Percentiles rank a stretch among this genome's conserved stretches.
Conservation (phyloP, 345 rosid genomes). For the Stellera chamaejasme region DNA sequence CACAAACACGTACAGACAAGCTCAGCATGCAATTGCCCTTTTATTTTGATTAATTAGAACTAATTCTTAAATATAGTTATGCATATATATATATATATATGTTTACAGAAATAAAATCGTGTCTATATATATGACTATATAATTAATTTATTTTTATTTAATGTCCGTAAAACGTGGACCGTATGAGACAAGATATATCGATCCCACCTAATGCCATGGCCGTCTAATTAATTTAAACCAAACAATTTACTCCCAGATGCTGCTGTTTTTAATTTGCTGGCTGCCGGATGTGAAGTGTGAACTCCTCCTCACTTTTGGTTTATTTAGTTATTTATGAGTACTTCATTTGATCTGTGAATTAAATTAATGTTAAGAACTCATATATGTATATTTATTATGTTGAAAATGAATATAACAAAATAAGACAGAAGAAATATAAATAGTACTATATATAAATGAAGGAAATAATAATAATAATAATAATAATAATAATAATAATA, state of each 20-base stretch:
- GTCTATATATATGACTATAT: no score
- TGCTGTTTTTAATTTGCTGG: constrained; percentile 1
- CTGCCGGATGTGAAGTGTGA: constrained; percentile 2
- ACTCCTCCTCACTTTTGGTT: no score
- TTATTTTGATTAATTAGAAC: no score
- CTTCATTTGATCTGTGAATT: not conserved
- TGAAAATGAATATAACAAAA: not conserved
- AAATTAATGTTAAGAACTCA: not conserved
- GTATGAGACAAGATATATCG: not conserved
- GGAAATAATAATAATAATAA: no score
- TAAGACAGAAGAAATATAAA: no score
- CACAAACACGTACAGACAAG: no score
- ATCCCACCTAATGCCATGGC: constrained; percentile 12
- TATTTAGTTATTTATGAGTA: not conserved
- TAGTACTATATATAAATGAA: no score
- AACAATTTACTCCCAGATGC: constrained; percentile 4
- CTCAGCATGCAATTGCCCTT: no score
- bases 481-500: no score
- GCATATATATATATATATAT: no score
- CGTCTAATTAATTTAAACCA: constrained; percentile 8
- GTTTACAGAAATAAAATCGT: not conserved
- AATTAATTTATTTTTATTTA: not conserved
- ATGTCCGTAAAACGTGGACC: not conserved
- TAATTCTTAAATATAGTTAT: no score
- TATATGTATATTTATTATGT: not conserved